Evolutionary conservation across 2,329 filamentous ascomycete genomes (phyloP), one percentile per base, ranked within the genome.

Genomic region (Saccharata proteae): DNA sequence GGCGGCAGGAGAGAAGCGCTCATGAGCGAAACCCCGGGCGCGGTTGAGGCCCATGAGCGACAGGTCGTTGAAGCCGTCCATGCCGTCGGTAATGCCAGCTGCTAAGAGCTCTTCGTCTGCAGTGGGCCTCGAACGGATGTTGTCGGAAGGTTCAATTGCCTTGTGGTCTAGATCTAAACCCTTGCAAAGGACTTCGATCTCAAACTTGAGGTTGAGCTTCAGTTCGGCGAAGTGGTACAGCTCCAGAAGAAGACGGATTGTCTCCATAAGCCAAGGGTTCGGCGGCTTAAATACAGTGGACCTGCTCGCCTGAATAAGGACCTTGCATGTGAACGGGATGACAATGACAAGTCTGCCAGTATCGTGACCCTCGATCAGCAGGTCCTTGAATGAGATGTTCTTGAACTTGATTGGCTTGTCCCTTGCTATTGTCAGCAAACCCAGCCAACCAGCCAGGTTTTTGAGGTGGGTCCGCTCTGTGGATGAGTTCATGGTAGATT

Each of bases 201-300:
- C 90, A 45, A 98, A 98, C 47, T 96, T 98, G 30, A 93, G 76
- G 44, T 96, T 96, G 21, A 98, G 71, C 54, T 96, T 96, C 34
- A 98, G 64, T 45, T 94, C 88, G 10, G 83, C 84, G 46, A 81
- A 80, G 48, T 93, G 80, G 48, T 98, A 98, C 4, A 98, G 68
- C 49, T 98, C 92, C 45, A 93, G 82, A 20, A 98, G 68, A 6
- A 96, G 65, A 40, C 82, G 74, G 34, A 98, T 74, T 32, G 98
- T 90, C 46, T 98, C 90, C 81, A 94, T 93, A 26, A 94, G 57
- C 90, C 90, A 98, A 2, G 90, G 90, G 46, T 98, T 98, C 2
- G 90, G 90, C 8, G 88, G 86, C 35, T 77, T 80, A 61, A 98
- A 98, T 7, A 96, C 78, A 9, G 78, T 80, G 0, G 90, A 96